A percentile compares a stretch with the other conserved stretches of the same genome.
These are phyloP conservation scores for Cunninghamia lanceolata DNA, from an alignment of 75 land plant genomes.

Conservation along the genomic window DNA sequence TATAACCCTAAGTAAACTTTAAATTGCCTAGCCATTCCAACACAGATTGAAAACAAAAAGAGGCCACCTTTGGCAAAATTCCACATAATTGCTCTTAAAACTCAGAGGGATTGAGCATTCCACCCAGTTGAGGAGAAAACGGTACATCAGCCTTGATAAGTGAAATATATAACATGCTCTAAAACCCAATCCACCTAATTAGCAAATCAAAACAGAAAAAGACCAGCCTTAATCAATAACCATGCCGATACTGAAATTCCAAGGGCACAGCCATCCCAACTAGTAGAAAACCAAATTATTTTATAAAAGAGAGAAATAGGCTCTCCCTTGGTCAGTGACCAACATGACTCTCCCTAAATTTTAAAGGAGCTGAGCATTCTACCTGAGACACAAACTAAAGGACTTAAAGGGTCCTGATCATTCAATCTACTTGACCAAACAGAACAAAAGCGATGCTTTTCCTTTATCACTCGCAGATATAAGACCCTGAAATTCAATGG, in stretches of 20 bases:
- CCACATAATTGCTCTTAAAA: background rate
- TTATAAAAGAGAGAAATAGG: background rate
- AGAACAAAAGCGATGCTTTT: background rate
- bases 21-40: background rate
- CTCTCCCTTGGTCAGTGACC: background rate
- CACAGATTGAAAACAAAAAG: background rate
- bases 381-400: background rate
- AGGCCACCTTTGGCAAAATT: background rate
- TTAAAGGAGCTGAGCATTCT: background rate
- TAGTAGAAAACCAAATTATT: background rate
- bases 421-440: background rate
- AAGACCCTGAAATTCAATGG: background rate
- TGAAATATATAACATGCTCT: background rate
- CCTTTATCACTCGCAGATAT: background rate
- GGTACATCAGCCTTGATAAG: too few species aligned
- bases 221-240: too few species aligned
- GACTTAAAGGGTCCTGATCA: background rate
- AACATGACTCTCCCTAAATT: background rate
- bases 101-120: background rate
- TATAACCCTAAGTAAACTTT: background rate
- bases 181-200: background rate
- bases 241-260: too few species aligned
- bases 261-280: background rate
- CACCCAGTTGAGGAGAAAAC: too few species aligned
- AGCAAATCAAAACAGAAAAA: background rate